Percentiles rank a stretch among this genome's conserved stretches.
Evolutionary conservation across 192 early-diverging fungal species (phyloP).

Genomic region (Coemansia sp.): DNA sequence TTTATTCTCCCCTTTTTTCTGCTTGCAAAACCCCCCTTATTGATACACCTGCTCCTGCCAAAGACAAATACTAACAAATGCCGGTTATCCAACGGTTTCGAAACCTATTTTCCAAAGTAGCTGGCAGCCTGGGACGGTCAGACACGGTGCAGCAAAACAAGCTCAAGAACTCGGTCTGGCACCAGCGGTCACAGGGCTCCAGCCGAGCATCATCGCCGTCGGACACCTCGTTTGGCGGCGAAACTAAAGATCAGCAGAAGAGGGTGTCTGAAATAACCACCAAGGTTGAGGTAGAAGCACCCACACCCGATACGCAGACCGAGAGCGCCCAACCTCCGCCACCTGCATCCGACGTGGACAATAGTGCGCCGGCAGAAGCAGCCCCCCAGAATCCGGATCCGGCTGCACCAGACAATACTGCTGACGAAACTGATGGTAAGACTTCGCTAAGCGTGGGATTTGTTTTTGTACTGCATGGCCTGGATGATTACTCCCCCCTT

Average conservation of each 20-base stretch:
- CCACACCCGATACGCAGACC: conserved; percentile 6
- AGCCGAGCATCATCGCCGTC: conserved; percentile 40
- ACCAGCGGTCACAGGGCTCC: conserved; percentile 31
- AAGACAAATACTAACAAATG: conserved; percentile 17
- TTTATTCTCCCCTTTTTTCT: too few relatives aligned
- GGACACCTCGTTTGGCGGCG: conserved; percentile 12
- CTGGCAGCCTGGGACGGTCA: conserved; percentile 41
- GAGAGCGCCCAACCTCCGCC: conserved; percentile 6
- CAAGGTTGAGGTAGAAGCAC: conserved; percentile 7
- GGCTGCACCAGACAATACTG: conserved; percentile 11
- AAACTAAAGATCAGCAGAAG: not conserved
- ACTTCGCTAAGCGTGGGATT: not conserved
- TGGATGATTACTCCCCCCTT: not conserved
- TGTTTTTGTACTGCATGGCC: not conserved
- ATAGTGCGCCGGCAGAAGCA: conserved; percentile 2
- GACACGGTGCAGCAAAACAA: conserved; percentile 33
- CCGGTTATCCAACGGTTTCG: conserved; percentile 37
- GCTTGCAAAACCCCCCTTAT: too few relatives aligned
- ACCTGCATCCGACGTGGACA: conserved; percentile 5
- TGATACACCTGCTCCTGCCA: not conserved
- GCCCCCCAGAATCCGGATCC: conserved; percentile 20
- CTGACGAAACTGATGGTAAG: conserved; percentile 9
- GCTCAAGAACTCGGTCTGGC: conserved; percentile 36
- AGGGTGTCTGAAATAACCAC: conserved; percentile 8
- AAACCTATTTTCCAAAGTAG: conserved; percentile 45